phyloP scores from a whole-genome alignment of 2,329 filamentous ascomycete genomes.

The Talaromyces islandicus region DNA sequence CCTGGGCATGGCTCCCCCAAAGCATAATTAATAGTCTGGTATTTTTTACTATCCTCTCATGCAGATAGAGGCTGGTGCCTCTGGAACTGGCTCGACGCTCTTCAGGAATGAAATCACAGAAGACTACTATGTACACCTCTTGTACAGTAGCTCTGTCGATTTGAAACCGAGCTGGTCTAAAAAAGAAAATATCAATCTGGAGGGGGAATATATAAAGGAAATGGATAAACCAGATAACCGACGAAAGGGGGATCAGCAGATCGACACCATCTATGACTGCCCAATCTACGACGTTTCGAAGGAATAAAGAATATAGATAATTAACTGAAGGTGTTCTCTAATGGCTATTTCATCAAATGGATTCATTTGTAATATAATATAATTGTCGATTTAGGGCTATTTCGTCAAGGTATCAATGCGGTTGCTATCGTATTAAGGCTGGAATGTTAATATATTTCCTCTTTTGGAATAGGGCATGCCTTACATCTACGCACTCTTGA shows the following conservation, averaged over 20 bases:
- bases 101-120: neutral
- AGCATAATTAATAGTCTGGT: neutral
- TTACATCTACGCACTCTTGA: no score
- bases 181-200: neutral
- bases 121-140: neutral
- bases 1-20: neutral
- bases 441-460: neutral
- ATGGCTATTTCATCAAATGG: neutral
- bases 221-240: neutral
- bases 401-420: neutral
- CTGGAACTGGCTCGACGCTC: neutral
- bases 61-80: neutral
- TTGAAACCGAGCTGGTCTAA: neutral
- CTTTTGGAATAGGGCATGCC: neutral
- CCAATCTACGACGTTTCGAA: neutral
- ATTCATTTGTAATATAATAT: neutral
- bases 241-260: neutral
- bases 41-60: neutral
- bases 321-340: neutral
- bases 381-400: neutral
- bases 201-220: neutral
- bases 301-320: neutral
- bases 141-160: neutral
- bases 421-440: neutral
- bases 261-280: neutral